Base-by-base conservation (phyloP, 2,329 filamentous ascomycete species). In the Rugonectria rugulosa region DNA sequence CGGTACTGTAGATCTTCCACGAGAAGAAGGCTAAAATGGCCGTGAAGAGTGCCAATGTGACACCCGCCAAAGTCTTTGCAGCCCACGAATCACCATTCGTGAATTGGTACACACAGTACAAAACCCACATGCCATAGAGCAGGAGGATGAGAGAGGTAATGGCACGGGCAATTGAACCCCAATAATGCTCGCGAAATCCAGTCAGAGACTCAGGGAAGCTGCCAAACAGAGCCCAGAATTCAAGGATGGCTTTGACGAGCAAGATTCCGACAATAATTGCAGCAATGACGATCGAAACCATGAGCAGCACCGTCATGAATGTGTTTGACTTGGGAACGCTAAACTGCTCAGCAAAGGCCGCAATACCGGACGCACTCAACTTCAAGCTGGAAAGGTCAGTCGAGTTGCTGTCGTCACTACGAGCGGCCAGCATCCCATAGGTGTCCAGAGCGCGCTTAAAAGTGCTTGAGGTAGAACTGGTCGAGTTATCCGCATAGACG, bases 81-180 rank as follows among this genome's bases (percentile, higher is more conserved):
- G 89, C 92, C 93, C 93, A 97, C 0, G 94, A 98, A 74, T 98
- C 95, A 56, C 94, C 93, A 36, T 88, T 84, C 1, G 89, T 95
- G 75, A 98, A 97, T 71, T 99, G 95, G 74, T 94, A 98, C 60
- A 99, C 85, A 73, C 94, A 98, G 76, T 97, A 98, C 37, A 98
- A 79, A 1, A 92, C 91, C 95, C 95, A 98, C 58, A 97, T 85
- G 59, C 95, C 92, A 75, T 98, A 99, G 3, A 98, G 84, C 15
- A 98, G 79, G 57, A 98, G 82, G 65, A 99, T 92, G 73, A 99
- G 81, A 63, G 91, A 90, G 37, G 92, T 96, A 68, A 98, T 90
- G 14, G 92, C 89, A 58, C 94, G 91, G 40, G 89, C 91, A 72
- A 99, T 88, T 51, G 92, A 87, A 63, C 91, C 90, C 95, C 95